Conservation (phyloP, 106 monocot species). For the Narthecium ossifragum region DNA sequence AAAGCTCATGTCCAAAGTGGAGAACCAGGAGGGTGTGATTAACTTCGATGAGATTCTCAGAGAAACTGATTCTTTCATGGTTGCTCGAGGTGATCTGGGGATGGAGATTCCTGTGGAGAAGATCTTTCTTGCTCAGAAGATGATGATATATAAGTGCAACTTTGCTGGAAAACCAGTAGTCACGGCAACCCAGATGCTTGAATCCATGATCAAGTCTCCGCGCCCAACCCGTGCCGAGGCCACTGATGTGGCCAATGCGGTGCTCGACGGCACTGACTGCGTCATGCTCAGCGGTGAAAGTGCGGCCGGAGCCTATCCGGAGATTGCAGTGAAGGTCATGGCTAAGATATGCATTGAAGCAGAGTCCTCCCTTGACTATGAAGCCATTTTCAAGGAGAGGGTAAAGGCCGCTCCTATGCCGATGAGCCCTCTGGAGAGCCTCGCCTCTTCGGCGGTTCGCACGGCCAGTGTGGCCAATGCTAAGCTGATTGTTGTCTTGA, state of each 20-base stretch:
- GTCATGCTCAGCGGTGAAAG: conserved; percentile 89
- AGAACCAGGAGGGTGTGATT: conserved; percentile 70
- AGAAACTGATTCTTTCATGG: conserved; percentile 77
- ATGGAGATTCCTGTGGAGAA: conserved; percentile 85
- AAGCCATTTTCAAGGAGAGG: conserved; percentile 67
- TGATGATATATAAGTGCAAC: conserved; percentile 87
- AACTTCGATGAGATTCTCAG: conserved; percentile 77
- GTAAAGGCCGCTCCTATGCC: conserved; percentile 52
- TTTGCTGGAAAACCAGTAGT: conserved; percentile 62
- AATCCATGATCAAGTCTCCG: conserved; percentile 80
- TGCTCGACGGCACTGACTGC: conserved; percentile 71
- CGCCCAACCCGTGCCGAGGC: conserved; percentile 73
- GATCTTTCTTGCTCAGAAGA: conserved; percentile 83
- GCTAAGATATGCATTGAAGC: conserved; percentile 64
- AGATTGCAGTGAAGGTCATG: conserved; percentile 67
- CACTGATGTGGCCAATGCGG: conserved; percentile 75
- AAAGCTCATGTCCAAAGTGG: conserved; percentile 93
- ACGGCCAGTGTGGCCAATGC: conserved; percentile 61
- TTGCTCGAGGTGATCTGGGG: conserved; percentile 68
- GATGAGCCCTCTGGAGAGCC: conserved; percentile 73
- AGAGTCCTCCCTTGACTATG: conserved; percentile 69
- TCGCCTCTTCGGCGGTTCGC: conserved; percentile 70
- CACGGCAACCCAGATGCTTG: conserved; percentile 78
- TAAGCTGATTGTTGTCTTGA: conserved; percentile 53
- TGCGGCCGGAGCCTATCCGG: conserved; percentile 73